Evolutionary conservation across 1,284 basidiomycete genomes (phyloP), one percentile per base, ranked within the genome.

Genomic region (Tilletia walkeri): DNA sequence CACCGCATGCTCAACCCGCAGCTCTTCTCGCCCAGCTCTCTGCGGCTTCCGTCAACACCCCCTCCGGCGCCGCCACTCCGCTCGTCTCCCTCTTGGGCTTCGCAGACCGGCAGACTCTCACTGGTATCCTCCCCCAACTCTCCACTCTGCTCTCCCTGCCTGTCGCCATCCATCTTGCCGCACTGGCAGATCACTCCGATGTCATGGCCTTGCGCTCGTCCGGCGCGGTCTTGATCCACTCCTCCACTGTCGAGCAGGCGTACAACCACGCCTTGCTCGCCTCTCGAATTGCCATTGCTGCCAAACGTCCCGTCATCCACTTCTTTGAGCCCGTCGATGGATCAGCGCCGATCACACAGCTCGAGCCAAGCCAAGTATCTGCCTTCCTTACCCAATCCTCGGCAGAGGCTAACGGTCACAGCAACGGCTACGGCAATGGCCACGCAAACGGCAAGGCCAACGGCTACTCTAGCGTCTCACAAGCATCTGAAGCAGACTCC

Each of bases 231-330:
- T 86, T 90, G 73, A 70, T 92, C 63, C 86, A 90, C 83, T 91
- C 90, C 4, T 86, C 88, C 69, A 87, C 86, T 1, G 84, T 88
- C 2, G 88, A 90, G 80, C 87, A 91, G 76, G 90, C 90, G 2
- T 89, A 91, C 78, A 90, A 91, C 80, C 88, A 91, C 77, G 88
- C 89, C 12, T 84, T 92, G 18, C 86, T 92, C n/a, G 90, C 90
- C 34, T 88, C 89, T 69, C 87, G 88, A 65, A 85, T 92, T 54
- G 90, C 91, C 3, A 85, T 86, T 67, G 85, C 87, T 10, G 86
- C 89, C 75, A 86, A 86, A 69, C 88, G 86, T 67, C 87, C 88
- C 1, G 92, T 95, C 18, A 86, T 95, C 67, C 94, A 97, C 82
- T 90, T 89, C 56, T 94, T 94, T 82, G 89, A 90, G 49, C 73